Evolutionary conservation across 257 asterid genomes (phyloP), one percentile per base, ranked within the genome.

Genomic region (Rehmannia glutinosa): DNA sequence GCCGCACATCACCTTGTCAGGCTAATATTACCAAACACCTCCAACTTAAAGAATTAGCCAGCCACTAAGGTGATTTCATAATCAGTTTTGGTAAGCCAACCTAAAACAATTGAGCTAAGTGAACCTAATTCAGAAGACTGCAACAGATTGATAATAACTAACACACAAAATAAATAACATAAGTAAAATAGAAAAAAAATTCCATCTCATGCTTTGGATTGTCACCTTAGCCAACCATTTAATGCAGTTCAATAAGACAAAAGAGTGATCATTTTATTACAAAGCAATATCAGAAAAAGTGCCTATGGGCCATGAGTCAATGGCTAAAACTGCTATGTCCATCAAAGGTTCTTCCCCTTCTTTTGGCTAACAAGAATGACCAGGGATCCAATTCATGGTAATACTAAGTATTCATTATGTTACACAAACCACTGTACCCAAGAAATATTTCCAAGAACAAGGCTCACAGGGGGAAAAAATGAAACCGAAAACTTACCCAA

Each of bases 401-500:
- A 35, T 36, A 16, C 43, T 24, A 54, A 28, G 15, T 54, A 33
- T 19, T 25, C 49, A 32, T 19, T 4, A 60, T 11, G 25, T 27
- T 24, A 12, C 66, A 64, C 2, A 46, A 46, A 55, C 25, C 45
- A 51, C 20, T 13, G 13, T 2, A 25, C 15, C 50, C 6, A 17
- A 6, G 23, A 39, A 11, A 61, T 16, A 36, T 7, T 10, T 5
- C 21, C 4, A 55, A 60, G 27, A 20, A 27, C 15, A 19, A 15
- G 41, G 23, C 39, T 51, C 23, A 17, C 2, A 43, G 13, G 16
- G n/a, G 21, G 35, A 3, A 4, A 3, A 27, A 38, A 3, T 7
- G 6, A 23, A 30, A 23, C 6, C 2, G 12, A 49, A 17, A 55
- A 30, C 24, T 54, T 74, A 91, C 97, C 97, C 77, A 91, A 75